Evolutionary conservation across 176 grass and related monocot genomes (phyloP).

Genomic region (Cenchrus americanus): DNA sequence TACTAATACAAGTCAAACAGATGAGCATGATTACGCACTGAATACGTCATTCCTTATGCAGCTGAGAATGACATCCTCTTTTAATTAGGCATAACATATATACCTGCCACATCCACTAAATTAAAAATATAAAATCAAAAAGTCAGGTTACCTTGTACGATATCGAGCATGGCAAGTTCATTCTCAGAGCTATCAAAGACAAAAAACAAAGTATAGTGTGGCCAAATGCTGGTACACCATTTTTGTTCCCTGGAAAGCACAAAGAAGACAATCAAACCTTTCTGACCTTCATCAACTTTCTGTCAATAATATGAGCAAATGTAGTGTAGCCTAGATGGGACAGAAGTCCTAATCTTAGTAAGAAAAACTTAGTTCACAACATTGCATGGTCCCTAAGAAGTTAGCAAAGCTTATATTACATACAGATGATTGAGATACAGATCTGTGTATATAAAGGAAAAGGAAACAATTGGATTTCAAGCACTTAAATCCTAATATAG

Average conservation of each 20-base stretch:
- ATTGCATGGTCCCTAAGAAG: background rate
- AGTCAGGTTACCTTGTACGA: constrained; percentile 86
- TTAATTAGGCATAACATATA: background rate
- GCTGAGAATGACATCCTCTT: background rate
- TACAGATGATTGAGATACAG: constrained; percentile 10
- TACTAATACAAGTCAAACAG: constrained; percentile 18
- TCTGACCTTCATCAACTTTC: background rate
- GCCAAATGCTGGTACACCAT: constrained; percentile 96
- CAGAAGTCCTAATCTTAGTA: background rate
- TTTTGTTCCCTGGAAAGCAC: constrained; percentile 58
- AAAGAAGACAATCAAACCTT: constrained; percentile 12
- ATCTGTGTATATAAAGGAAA: background rate
- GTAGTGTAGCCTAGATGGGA: background rate
- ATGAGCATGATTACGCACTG: background rate
- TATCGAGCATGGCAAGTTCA: constrained; percentile 93
- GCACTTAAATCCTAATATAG: background rate
- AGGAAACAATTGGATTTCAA: background rate
- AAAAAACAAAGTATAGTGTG: constrained; percentile 89
- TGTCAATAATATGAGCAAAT: constrained; percentile 1
- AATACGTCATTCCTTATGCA: background rate
- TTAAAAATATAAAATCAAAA: background rate
- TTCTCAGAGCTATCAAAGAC: constrained; percentile 90
- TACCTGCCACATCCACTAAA: background rate
- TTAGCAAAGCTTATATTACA: background rate
- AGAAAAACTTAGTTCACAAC: background rate